Base-by-base conservation (phyloP, 108 stramenopile species). In the Craspedostauros australis region DNA sequence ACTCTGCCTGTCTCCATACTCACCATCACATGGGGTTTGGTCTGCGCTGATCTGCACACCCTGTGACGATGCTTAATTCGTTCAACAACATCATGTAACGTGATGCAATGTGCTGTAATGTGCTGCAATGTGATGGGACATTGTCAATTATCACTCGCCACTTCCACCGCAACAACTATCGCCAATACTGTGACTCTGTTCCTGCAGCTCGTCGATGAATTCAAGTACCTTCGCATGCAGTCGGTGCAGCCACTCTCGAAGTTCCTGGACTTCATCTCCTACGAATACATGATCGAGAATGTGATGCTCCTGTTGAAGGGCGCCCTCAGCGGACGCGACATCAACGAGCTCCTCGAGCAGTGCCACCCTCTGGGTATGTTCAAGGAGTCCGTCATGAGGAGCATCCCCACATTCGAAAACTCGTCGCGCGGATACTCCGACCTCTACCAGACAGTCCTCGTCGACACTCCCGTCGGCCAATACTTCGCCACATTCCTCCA, bases 271-370 rank as follows among this genome's bases (percentile, higher is more conserved):
- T 99, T 96, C 76, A 95, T 99, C 65, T 95, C 93, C 8, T 96
- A 96, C 70, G 98, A 99, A 78, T 99, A 98, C 81, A 98, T 98
- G 97, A 99, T 99, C 71, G 96, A 98, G 63, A 99, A 97, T 64
- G 90, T 99, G 44, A 98, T 99, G 95, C 85, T 96, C 29, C 77
- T 99, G 46, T 77, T 99, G 32, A 97, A 98, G 65, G 97, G 96
- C 14, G 95, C 98, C 8, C 72, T 96, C 44, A 77, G 70, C 45
- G 96, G 95, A 9, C 84, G 96, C 41, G 91, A 95, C 61, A 90
- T 96, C 28, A 93, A 96, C 67, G 95, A 97, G 62, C 91, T 97
- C 31, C 83, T 98, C 37, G 94, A 86, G 45, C 95, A 96, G 80
- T 95, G 95, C 72, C 97, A 99, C 51, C 98, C 98, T 32, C 85